Evolutionary conservation across 2,329 filamentous ascomycete genomes (phyloP).

Genomic region (Cladosporium sp.): DNA sequence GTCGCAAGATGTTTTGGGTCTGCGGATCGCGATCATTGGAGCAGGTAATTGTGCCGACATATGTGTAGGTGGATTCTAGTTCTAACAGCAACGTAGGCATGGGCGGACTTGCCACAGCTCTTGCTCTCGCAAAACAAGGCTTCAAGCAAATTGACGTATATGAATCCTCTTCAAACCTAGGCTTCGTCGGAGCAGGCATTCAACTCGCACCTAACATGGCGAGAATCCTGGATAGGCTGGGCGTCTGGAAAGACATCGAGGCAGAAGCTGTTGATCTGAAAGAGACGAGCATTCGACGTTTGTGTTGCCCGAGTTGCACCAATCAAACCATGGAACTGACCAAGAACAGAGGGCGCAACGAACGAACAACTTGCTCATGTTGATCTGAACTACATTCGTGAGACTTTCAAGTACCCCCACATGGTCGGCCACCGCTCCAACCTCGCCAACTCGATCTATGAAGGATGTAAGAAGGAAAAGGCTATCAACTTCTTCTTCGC

Average conservation of each 20-base stretch:
- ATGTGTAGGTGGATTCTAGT: background rate
- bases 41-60: conserved; percentile 22
- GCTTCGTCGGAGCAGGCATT: conserved; percentile 81
- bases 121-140: conserved; percentile 71
- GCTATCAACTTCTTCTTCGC: conserved; percentile 67
- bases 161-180: conserved; percentile 67
- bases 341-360: conserved; percentile 56
- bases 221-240: conserved; percentile 67
- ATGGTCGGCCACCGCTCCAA: conserved; percentile 63
- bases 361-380: conserved; percentile 69
- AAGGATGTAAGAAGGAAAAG: conserved; percentile 62
- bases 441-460: conserved; percentile 64
- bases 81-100: conserved; percentile 53
- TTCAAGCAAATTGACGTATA: conserved; percentile 71
- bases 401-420: conserved; percentile 70
- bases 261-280: conserved; percentile 66
- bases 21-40: conserved; percentile 33
- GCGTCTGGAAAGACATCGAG: conserved; percentile 68
- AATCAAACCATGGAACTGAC: background rate
- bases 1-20: conserved; percentile 27
- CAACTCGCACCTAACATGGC: conserved; percentile 81
- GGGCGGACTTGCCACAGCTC: conserved; percentile 69
- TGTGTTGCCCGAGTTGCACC: conserved; percentile 18
- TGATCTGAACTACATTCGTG: conserved; percentile 61
- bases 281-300: conserved; percentile 68